Evolutionary conservation across 139 green algal genomes (phyloP).

Genomic region (Volvox africanus): DNA sequence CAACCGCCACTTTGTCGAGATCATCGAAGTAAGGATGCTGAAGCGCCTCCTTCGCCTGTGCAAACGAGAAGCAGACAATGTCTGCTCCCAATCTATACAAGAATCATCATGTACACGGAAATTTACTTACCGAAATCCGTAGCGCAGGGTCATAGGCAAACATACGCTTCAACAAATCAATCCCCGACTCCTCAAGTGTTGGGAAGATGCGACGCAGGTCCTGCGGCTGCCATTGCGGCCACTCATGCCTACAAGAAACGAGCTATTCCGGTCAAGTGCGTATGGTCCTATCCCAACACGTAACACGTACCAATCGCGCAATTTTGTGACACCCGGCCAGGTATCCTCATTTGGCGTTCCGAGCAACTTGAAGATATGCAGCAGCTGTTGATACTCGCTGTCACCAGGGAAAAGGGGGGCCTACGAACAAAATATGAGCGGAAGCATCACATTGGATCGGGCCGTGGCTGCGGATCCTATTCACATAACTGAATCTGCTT

Average conservation of each 20-base stretch:
- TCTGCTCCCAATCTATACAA: not conserved
- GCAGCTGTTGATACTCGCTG: conserved; percentile 91
- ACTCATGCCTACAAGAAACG: conserved; percentile 69
- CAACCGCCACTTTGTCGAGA: conserved; percentile 78
- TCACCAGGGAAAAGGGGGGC: conserved; percentile 91
- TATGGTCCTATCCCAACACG: not conserved
- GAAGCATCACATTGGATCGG: not conserved
- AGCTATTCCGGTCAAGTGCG: not conserved
- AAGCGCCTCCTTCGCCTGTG: conserved; percentile 93
- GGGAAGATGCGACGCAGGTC: conserved; percentile 82
- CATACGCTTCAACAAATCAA: conserved; percentile 82
- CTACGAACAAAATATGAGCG: conserved; percentile 55
- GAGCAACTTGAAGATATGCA: conserved; percentile 93
- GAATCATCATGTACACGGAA: not conserved
- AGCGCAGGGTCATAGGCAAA: conserved; percentile 84
- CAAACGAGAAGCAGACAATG: not conserved
- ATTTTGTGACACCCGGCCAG: conserved; percentile 76
- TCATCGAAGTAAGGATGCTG: conserved; percentile 97
- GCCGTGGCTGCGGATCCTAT: not conserved
- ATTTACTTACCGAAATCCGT: conserved; percentile 81
- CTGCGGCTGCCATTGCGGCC: conserved; percentile 72
- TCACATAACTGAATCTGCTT: not conserved
- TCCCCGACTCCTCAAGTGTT: conserved; percentile 81
- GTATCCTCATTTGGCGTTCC: conserved; percentile 87
- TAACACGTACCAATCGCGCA: conserved; percentile 69